Evolutionary conservation across 257 asterid genomes (phyloP).

Genomic region (Nicotiana undulata): DNA sequence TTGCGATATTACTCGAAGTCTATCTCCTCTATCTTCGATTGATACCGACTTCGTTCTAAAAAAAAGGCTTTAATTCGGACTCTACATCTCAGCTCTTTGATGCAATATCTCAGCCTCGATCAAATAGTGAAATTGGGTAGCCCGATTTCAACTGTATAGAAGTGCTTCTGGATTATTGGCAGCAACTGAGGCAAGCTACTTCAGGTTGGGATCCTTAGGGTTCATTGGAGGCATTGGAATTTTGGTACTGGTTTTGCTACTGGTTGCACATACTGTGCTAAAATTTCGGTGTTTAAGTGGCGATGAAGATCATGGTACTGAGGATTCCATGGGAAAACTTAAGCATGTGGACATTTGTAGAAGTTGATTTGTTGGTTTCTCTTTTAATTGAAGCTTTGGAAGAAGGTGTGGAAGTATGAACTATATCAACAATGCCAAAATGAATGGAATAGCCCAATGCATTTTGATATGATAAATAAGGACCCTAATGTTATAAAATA

Average conservation of each 20-base stretch:
- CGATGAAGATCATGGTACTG: slow-evolving; percentile 41
- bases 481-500: too few species aligned
- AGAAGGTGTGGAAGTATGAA: background rate
- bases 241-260: slow-evolving; percentile 20
- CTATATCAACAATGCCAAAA: too few species aligned
- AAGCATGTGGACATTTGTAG: slow-evolving; percentile 43
- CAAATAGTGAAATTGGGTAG: too few species aligned
- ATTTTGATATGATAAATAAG: too few species aligned
- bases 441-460: too few species aligned
- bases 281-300: slow-evolving; percentile 34
- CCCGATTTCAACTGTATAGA: too few species aligned
- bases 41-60: too few species aligned
- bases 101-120: too few species aligned
- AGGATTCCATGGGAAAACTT: slow-evolving; percentile 54
- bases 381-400: background rate
- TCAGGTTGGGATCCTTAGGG: slow-evolving; percentile 76
- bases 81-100: too few species aligned
- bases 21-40: too few species aligned
- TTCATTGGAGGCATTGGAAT: slow-evolving; percentile 67
- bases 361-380: background rate
- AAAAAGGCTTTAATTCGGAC: too few species aligned
- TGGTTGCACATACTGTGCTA: slow-evolving; percentile 7
- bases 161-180: slow-evolving; percentile 59
- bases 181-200: slow-evolving; percentile 67
- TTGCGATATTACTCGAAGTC: too few species aligned